A percentile compares a stretch with the other conserved stretches of the same genome.
Evolutionary conservation across 345 rosid species (phyloP).

Genomic region (Cardiospermum halicacabum): DNA sequence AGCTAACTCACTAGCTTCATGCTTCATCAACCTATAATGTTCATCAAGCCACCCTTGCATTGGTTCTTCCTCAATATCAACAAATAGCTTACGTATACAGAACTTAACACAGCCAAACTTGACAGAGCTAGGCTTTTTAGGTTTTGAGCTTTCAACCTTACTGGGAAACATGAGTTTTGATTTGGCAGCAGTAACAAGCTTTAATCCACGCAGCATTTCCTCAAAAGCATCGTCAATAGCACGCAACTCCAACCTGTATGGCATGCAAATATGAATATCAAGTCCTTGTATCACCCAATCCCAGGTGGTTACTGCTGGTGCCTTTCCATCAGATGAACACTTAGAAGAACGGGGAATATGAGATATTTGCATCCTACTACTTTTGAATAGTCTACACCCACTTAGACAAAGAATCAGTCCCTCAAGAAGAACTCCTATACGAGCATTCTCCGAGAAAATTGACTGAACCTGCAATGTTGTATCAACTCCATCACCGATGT

Average conservation of each 20-base stretch:
- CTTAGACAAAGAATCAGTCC: conserved; percentile 67
- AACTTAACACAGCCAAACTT: conserved; percentile 76
- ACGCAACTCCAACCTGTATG: conserved; percentile 85
- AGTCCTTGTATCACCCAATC: conserved; percentile 97
- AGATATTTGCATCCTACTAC: conserved; percentile 93
- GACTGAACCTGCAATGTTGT: conserved; percentile 75
- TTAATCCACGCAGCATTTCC: conserved; percentile 88
- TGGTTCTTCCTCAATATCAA: conserved; percentile 97
- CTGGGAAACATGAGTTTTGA: conserved; percentile 43
- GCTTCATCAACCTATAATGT: conserved; percentile 75
- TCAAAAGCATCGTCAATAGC: conserved; percentile 95
- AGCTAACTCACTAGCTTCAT: conserved; percentile 82
- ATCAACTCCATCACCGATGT: conserved; percentile 90
- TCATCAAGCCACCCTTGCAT: conserved; percentile 99
- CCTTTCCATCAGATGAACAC: conserved; percentile 45
- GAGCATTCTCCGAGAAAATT: conserved; percentile 95
- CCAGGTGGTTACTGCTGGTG: conserved; percentile 35
- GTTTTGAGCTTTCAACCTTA: conserved; percentile 62
- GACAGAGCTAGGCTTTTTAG: conserved; percentile 60
- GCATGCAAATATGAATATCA: conserved; percentile 80
- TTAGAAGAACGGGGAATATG: conserved; percentile 68
- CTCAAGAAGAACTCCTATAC: conserved; percentile 93
- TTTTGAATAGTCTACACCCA: conserved; percentile 69
- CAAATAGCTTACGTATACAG: conserved; percentile 63
- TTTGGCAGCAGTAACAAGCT: conserved; percentile 70